phyloP scores from a whole-genome alignment of 2,329 filamentous ascomycete species.

The Arthroderma sp. region DNA sequence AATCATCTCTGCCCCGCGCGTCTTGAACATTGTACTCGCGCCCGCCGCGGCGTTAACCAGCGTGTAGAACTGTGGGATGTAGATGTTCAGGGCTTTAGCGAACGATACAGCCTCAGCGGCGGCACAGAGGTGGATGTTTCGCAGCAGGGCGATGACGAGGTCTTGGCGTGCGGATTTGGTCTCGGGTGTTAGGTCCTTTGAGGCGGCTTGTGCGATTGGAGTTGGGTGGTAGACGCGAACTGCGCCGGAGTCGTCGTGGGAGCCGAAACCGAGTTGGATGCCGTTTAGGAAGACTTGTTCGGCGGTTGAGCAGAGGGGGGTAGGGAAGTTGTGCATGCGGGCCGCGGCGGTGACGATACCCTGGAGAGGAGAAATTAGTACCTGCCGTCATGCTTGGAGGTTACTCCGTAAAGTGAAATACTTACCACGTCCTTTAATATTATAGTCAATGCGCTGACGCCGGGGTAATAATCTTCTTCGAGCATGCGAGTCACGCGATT shows the following conservation, averaged over 20 bases:
- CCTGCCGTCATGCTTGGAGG: background rate
- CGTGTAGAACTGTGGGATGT: constrained; percentile 32
- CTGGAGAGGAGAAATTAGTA: constrained; percentile 13
- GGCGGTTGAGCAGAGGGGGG: constrained; percentile 47
- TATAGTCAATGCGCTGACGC: constrained; percentile 47
- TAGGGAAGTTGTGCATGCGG: constrained; percentile 43
- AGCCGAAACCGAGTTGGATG: constrained; percentile 43
- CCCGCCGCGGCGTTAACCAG: constrained; percentile 37
- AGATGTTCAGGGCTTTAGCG: constrained; percentile 32
- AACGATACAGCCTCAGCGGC: constrained; percentile 37
- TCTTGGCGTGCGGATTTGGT: constrained; percentile 24
- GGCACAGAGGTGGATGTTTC: constrained; percentile 36
- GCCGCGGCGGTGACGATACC: constrained; percentile 57
- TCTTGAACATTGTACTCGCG: constrained; percentile 32
- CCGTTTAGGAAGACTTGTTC: constrained; percentile 53
- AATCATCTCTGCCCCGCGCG: constrained; percentile 25
- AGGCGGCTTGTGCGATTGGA: constrained; percentile 28
- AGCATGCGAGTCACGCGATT: constrained; percentile 46
- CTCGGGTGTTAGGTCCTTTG: constrained; percentile 19
- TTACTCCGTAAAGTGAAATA: constrained; percentile 2
- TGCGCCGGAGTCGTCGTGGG: constrained; percentile 42
- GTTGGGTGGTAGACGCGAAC: constrained; percentile 39
- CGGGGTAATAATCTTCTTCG: constrained; percentile 38
- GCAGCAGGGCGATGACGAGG: constrained; percentile 32
- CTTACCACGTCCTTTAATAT: constrained; percentile 44